Percentiles rank a stretch among this genome's conserved stretches.
Evolutionary conservation across 2,329 filamentous ascomycete species (phyloP).

Genomic region (Cytospora paraplurivora): DNA sequence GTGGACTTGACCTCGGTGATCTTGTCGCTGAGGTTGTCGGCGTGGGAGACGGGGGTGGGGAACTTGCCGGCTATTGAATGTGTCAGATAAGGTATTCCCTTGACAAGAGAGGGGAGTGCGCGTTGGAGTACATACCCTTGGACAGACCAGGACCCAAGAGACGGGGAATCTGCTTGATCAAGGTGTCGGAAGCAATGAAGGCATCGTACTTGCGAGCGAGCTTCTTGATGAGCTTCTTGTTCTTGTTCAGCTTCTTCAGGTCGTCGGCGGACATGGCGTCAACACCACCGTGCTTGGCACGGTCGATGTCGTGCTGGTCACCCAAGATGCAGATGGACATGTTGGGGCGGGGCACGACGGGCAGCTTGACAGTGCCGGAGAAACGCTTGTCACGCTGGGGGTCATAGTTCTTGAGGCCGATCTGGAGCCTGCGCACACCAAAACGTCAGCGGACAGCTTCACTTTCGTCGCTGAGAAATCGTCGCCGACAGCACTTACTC

Average conservation of each 20-base stretch:
- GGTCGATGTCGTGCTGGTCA: slow-evolving; percentile 96
- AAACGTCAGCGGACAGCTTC: background rate
- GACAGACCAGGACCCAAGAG: slow-evolving; percentile 97
- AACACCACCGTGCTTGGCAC: slow-evolving; percentile 98
- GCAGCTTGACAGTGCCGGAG: slow-evolving; percentile 97
- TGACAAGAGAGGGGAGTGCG: background rate
- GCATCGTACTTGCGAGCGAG: slow-evolving; percentile 99
- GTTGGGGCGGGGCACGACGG: slow-evolving; percentile 85
- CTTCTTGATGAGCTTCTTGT: slow-evolving; percentile 99
- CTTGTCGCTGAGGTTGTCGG: slow-evolving; percentile 90
- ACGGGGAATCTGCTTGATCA: slow-evolving; percentile 99
- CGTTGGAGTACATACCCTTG: slow-evolving; percentile 69
- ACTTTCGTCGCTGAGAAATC: too few species aligned
- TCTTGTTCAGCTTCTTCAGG: slow-evolving; percentile 99
- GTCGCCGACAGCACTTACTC: slow-evolving; percentile 42
- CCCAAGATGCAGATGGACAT: slow-evolving; percentile 81
- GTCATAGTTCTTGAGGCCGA: slow-evolving; percentile 74
- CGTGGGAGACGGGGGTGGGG: slow-evolving; percentile 96
- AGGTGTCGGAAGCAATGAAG: slow-evolving; percentile 92
- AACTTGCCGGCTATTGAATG: slow-evolving; percentile 85
- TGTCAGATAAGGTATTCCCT: background rate
- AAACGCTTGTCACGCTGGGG: slow-evolving; percentile 99
- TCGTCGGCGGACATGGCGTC: slow-evolving; percentile 98
- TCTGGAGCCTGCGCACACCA: slow-evolving; percentile 22
- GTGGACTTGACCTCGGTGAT: slow-evolving; percentile 99